A percentile compares a stretch with the other conserved stretches of the same genome.
Evolutionary conservation across 805 yeast genomes (phyloP).

Genomic region (Kodamaea neixiangensis): DNA sequence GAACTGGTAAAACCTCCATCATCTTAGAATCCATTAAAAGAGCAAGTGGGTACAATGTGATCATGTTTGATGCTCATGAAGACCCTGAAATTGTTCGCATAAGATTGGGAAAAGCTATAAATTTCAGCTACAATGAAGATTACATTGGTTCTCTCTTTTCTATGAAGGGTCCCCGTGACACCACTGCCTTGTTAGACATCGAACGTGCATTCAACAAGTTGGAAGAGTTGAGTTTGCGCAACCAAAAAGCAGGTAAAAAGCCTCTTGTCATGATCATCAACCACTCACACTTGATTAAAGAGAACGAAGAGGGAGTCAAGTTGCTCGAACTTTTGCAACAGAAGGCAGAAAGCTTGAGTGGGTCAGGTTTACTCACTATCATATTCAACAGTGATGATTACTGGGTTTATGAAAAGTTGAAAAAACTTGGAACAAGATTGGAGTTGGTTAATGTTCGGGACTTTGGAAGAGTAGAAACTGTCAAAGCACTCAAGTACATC

Average conservation of each 20-base stretch:
- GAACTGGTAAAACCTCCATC: constrained; percentile 82
- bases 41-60: constrained; percentile 62
- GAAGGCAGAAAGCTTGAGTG: constrained; percentile 76
- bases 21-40: constrained; percentile 69
- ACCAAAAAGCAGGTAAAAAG: constrained; percentile 40
- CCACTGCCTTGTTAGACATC: constrained; percentile 77
- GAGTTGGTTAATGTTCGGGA: constrained; percentile 73
- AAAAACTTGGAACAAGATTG: constrained; percentile 68
- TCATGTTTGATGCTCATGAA: constrained; percentile 78
- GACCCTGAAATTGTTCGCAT: constrained; percentile 83
- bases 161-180: constrained; percentile 81
- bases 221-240: constrained; percentile 65
- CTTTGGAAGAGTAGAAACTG: constrained; percentile 54
- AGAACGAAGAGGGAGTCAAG: constrained; percentile 71
- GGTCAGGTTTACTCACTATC: constrained; percentile 69
- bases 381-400: constrained; percentile 81
- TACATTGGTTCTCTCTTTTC: constrained; percentile 81
- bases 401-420: constrained; percentile 81
- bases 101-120: constrained; percentile 72
- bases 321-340: constrained; percentile 77
- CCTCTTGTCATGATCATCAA: constrained; percentile 75
- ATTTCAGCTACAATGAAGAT: constrained; percentile 75
- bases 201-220: constrained; percentile 78
- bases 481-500: constrained; percentile 53
- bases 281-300: constrained; percentile 71